Conservation (phyloP, 805 yeast species). For the Lipomyces spencermartinsiae region DNA sequence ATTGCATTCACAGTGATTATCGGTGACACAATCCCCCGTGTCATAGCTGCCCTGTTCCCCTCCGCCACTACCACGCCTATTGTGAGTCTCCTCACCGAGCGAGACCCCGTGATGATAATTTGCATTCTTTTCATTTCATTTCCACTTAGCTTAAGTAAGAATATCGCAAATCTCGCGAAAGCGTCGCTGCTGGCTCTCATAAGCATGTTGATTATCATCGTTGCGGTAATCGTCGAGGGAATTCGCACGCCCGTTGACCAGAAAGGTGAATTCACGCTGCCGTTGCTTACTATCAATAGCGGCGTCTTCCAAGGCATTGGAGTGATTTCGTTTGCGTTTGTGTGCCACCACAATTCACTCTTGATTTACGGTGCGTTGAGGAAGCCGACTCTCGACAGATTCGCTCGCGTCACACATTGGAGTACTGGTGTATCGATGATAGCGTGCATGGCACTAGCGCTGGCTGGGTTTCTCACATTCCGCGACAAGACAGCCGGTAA, state of each 20-base stretch:
- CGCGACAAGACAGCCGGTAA: slow-evolving; percentile 84
- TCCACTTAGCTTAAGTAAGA: slow-evolving; percentile 80
- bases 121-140: slow-evolving; percentile 77
- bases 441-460: slow-evolving; percentile 78
- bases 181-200: slow-evolving; percentile 85
- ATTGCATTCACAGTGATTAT: slow-evolving; percentile 93
- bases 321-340: slow-evolving; percentile 94
- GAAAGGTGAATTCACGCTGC: slow-evolving; percentile 55
- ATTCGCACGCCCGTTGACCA: slow-evolving; percentile 60
- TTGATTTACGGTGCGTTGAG: slow-evolving; percentile 85
- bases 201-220: slow-evolving; percentile 80
- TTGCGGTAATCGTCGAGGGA: slow-evolving; percentile 75
- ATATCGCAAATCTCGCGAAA: slow-evolving; percentile 83
- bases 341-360: slow-evolving; percentile 93
- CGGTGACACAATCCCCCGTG: slow-evolving; percentile 95
- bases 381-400: slow-evolving; percentile 76
- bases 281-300: slow-evolving; percentile 57
- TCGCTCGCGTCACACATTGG: slow-evolving; percentile 78
- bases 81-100: slow-evolving; percentile 61
- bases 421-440: slow-evolving; percentile 82
- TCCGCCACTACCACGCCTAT: slow-evolving; percentile 45
- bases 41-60: slow-evolving; percentile 70
- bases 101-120: slow-evolving; percentile 73
- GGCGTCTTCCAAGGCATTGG: slow-evolving; percentile 87
- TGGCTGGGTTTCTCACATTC: slow-evolving; percentile 77